Percentiles rank a stretch among this genome's conserved stretches.
These are phyloP conservation scores for Yamadazyma scolyti DNA, from an alignment of 805 yeast genomes.

Conservation along the genomic window DNA sequence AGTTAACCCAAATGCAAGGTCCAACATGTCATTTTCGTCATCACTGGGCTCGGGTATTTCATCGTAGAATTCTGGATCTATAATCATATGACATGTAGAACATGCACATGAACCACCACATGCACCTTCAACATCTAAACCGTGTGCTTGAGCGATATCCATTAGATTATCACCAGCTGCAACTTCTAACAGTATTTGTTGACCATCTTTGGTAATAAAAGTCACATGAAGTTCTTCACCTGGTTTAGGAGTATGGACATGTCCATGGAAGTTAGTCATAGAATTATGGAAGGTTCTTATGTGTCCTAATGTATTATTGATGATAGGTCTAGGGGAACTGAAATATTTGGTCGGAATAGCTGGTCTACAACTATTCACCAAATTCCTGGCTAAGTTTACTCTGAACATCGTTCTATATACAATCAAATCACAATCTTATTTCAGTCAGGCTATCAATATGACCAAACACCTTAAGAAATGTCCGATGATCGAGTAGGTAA, in stretches of 20 bases:
- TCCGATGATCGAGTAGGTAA: too few relatives aligned
- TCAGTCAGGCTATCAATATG: too few relatives aligned
- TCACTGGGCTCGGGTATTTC: slow-evolving; percentile 91
- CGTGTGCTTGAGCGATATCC: slow-evolving; percentile 92
- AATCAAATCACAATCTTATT: too few relatives aligned
- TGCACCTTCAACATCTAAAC: slow-evolving; percentile 95
- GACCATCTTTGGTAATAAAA: slow-evolving; percentile 88
- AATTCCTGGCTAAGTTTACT: too few relatives aligned
- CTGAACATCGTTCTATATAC: too few relatives aligned
- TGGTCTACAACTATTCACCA: too few relatives aligned
- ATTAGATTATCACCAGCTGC: slow-evolving; percentile 88
- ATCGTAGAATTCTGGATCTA: slow-evolving; percentile 93
- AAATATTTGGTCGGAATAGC: too few relatives aligned
- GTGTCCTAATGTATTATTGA: too few relatives aligned
- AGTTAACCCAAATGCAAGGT: slow-evolving; percentile 93
- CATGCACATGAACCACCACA: slow-evolving; percentile 99
- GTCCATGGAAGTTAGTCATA: slow-evolving; percentile 58
- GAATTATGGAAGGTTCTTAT: slow-evolving; percentile 20
- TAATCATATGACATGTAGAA: slow-evolving; percentile 94
- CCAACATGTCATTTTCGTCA: slow-evolving; percentile 98
- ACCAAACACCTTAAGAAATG: too few relatives aligned
- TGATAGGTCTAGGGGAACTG: too few relatives aligned
- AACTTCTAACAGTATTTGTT: slow-evolving; percentile 76
- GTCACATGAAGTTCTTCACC: slow-evolving; percentile 86
- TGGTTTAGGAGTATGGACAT: slow-evolving; percentile 82